Evolutionary conservation across 2,329 filamentous ascomycete species (phyloP).

Genomic region (Cadophora sp.): DNA sequence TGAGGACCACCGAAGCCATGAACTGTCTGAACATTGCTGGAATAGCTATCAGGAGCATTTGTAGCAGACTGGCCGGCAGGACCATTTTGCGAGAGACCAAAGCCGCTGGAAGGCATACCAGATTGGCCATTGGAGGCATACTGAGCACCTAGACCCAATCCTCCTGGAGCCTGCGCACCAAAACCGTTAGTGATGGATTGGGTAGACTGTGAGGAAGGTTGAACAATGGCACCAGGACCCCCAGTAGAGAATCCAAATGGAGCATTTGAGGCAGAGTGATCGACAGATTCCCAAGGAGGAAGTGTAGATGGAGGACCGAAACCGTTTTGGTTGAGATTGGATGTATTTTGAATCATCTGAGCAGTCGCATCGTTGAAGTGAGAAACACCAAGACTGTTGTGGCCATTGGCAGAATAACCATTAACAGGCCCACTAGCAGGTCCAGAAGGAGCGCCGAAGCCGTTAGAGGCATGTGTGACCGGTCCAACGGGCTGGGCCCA

Average conservation of each 20-base stretch:
- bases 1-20: not conserved
- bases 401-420: not conserved
- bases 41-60: too few relatives aligned
- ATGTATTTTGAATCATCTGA: not conserved
- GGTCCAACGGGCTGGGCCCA: not conserved
- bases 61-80: not conserved
- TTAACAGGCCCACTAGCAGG: not conserved
- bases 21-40: not conserved
- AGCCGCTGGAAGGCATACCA: not conserved
- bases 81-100: not conserved
- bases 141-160: not conserved
- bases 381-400: not conserved
- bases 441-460: constrained; percentile 1
- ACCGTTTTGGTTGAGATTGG: not conserved
- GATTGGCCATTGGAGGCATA: not conserved
- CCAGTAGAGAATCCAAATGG: not conserved
- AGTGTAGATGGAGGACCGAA: not conserved
- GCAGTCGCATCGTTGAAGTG: not conserved
- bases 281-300: not conserved
- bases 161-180: not conserved
- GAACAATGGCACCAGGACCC: not conserved
- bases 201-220: not conserved
- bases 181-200: too few relatives aligned
- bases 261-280: not conserved
- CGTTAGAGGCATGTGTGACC: not conserved